Conservation (phyloP, 164 flowering plant species). For the Stephania cephalantha region DNA sequence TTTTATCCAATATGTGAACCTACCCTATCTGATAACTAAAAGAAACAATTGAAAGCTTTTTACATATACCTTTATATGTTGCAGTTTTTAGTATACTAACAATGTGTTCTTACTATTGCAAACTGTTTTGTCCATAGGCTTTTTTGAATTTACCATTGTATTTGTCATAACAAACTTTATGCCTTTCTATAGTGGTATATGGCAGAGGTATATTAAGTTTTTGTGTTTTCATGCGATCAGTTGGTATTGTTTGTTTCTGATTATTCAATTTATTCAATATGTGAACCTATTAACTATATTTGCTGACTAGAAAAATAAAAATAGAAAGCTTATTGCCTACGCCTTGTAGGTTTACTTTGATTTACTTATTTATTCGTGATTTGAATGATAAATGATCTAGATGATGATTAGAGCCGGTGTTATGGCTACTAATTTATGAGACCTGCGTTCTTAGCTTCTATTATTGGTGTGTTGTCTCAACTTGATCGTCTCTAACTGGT, state of each 20-base stretch:
- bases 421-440: background rate
- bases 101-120: no score
- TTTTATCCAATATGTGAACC: background rate
- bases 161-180: no score
- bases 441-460: background rate
- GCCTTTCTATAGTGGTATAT: no score
- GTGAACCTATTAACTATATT: background rate
- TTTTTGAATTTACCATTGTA: no score
- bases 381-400: background rate
- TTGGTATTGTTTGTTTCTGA: background rate
- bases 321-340: background rate
- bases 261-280: background rate
- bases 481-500: background rate
- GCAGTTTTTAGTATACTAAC: no score
- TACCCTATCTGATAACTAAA: background rate
- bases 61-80: background rate
- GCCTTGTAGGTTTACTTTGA: background rate
- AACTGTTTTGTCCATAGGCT: no score
- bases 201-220: no score
- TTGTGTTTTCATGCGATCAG: background rate
- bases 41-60: background rate
- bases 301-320: background rate
- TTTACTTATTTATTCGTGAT: no score
- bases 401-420: background rate
- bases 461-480: background rate